These are phyloP conservation scores for Austroboletus niveus DNA, from an alignment of 1,284 basidiomycete genomes.

Conservation along the genomic window DNA sequence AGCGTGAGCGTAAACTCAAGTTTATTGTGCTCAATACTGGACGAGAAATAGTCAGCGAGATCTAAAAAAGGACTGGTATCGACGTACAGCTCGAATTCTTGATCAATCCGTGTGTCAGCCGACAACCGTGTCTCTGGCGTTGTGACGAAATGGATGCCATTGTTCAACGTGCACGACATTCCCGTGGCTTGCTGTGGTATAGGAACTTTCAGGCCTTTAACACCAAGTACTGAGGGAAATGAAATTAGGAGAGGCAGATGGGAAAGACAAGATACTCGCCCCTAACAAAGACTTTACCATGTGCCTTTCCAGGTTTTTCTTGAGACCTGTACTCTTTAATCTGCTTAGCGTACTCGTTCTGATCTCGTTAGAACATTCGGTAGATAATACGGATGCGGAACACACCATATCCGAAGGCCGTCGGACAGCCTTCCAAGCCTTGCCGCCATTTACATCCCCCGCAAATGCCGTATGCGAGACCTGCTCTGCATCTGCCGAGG, in stretches of 20 bases:
- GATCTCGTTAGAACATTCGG: slow-evolving; percentile 2
- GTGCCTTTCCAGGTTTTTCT: slow-evolving; percentile 74
- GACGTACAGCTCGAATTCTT: slow-evolving; percentile 91
- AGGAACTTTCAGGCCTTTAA: slow-evolving; percentile 71
- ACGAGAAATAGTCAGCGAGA: not conserved
- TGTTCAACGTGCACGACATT: slow-evolving; percentile 91
- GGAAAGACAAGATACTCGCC: slow-evolving; percentile 42
- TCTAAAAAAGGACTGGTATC: not conserved
- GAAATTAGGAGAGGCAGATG: not conserved
- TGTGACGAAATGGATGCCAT: slow-evolving; percentile 95
- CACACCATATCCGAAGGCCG: slow-evolving; percentile 91
- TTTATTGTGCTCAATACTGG: slow-evolving; percentile 82
- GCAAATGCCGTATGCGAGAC: slow-evolving; percentile 67
- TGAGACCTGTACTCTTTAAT: slow-evolving; percentile 78
- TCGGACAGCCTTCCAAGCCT: slow-evolving; percentile 86
- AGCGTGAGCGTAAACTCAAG: slow-evolving; percentile 88
- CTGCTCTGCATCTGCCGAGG: slow-evolving; percentile 68
- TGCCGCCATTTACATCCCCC: slow-evolving; percentile 79
- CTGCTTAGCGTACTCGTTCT: slow-evolving; percentile 93
- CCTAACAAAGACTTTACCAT: slow-evolving; percentile 94
- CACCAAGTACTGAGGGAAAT: slow-evolving; percentile 64
- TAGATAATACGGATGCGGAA: slow-evolving; percentile 5
- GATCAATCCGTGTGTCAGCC: slow-evolving; percentile 72
- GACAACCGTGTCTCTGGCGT: slow-evolving; percentile 77
- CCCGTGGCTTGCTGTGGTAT: slow-evolving; percentile 71